These are phyloP conservation scores for Neurospora sp. DNA, from an alignment of 495 filamentous ascomycete species.

Conservation along the genomic window DNA sequence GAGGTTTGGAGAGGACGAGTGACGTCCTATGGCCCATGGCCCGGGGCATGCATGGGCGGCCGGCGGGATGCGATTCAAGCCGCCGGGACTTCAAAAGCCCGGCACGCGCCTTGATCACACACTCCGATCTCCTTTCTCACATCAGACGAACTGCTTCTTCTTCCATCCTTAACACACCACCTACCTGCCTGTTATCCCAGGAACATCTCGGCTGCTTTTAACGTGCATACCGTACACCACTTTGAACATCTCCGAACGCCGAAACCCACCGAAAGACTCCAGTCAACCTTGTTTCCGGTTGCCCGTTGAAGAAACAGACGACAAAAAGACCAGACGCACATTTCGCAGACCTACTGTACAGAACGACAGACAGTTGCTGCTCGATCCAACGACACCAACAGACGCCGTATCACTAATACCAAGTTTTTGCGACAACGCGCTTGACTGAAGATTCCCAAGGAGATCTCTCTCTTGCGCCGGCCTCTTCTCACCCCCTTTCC, in stretches of 20 bases:
- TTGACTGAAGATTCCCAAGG: not conserved
- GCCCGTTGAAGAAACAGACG: not conserved
- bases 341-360: not conserved
- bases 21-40: conserved; percentile 19
- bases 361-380: not conserved
- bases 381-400: not conserved
- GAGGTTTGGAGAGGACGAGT: conserved; percentile 17
- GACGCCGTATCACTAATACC: not conserved
- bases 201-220: not conserved
- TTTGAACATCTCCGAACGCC: not conserved
- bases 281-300: not conserved
- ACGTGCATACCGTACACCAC: not conserved
- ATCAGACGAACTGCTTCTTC: not conserved
- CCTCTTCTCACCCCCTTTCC: not conserved
- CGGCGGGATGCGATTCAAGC: not conserved
- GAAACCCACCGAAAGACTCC: not conserved
- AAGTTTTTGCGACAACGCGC: not conserved
- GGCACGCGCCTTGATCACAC: not conserved
- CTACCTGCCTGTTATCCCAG: not conserved
- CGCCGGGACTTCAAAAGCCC: not conserved
- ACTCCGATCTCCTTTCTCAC: not conserved
- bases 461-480: not conserved
- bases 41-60: not conserved
- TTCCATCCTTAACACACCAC: not conserved
- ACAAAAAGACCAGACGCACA: not conserved